These are phyloP conservation scores for Canna indica DNA, from an alignment of 176 grass and related monocot species.

Conservation along the genomic window DNA sequence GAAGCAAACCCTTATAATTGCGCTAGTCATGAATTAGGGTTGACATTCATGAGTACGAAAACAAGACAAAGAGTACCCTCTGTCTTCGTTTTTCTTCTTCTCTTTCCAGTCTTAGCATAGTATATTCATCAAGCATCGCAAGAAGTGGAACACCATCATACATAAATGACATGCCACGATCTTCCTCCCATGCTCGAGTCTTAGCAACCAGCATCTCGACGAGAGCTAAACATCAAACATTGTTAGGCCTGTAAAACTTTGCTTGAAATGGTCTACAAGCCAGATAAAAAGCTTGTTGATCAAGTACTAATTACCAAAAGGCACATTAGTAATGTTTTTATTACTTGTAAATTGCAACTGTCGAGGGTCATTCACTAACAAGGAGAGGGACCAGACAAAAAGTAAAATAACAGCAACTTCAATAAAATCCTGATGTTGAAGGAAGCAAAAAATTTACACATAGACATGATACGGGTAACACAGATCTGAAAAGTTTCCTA, in stretches of 20 bases:
- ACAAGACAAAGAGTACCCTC: slow-evolving; percentile 33
- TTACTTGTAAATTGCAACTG: background rate
- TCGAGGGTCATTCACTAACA: background rate
- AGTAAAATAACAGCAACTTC: background rate
- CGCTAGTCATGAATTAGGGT: background rate
- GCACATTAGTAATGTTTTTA: background rate
- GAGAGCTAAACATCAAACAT: slow-evolving; percentile 32
- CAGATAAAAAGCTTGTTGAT: background rate
- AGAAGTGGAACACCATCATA: slow-evolving; percentile 75
- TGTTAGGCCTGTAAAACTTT: background rate
- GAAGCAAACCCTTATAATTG: background rate
- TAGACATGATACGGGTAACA: too few relatives aligned
- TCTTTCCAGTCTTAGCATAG: slow-evolving; percentile 50
- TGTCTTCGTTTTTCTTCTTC: slow-evolving; percentile 80
- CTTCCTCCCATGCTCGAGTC: slow-evolving; percentile 67
- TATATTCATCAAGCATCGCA: slow-evolving; percentile 89
- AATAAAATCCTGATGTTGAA: too few relatives aligned
- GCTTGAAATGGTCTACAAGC: background rate
- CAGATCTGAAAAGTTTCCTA: background rate
- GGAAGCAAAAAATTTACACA: too few relatives aligned
- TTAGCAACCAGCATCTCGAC: slow-evolving; percentile 70
- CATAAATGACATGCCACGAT: slow-evolving; percentile 36
- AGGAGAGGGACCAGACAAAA: background rate
- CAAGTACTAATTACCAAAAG: background rate
- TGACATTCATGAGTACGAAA: background rate